Base-by-base conservation (phyloP, 2,329 filamentous ascomycete species). In the Leptographium galeiforme region DNA sequence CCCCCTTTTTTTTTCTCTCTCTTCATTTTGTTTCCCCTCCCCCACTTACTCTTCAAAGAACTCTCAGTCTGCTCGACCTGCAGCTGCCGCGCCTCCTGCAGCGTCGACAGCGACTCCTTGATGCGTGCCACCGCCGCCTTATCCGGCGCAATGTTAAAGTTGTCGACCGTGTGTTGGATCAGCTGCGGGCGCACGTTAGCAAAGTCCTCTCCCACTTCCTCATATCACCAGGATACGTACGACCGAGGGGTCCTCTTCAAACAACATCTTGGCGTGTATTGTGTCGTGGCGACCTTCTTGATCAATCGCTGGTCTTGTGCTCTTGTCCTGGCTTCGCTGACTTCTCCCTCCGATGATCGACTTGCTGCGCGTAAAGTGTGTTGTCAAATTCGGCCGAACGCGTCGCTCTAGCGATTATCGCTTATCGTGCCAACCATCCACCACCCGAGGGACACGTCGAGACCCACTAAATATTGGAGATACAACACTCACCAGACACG, bases 121-220 rank as follows among this genome's bases (percentile, higher is more conserved):
- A 97, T 85, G 65, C 93, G 89, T 19, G 84, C 75, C 19, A 97
- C 80, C 57, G 87, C 87, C 59, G 82, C 75, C 64, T 89, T 93
- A 75, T 98, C 93, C 12, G 88, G 88, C 19, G 80, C 76, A 63
- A 91, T 95, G 73, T 95, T 93, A 81, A 98, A 98, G 76, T 96
- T 95, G 62, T 83, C 78, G 63, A 94, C 85, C 44, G 90, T 95
- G 72, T 94, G 86, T 65, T 84, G 79, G 71, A 98, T 95, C 64
- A 96, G 85, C 87, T 93, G 68, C 33, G 14, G 11, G 33, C 13
- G 36, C 13, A 12, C 13, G 32, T 44, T 11, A 32, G 48, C 19
- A 25, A 5, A 25, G n/a, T 25, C 5, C 25, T 25, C 11, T n/a
- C 19, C 13, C 25, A 18, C 30, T 13, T 8, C 14, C 18, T 16